Evolutionary conservation across 1,284 basidiomycete genomes (phyloP).

Genomic region (Boletus smithii): DNA sequence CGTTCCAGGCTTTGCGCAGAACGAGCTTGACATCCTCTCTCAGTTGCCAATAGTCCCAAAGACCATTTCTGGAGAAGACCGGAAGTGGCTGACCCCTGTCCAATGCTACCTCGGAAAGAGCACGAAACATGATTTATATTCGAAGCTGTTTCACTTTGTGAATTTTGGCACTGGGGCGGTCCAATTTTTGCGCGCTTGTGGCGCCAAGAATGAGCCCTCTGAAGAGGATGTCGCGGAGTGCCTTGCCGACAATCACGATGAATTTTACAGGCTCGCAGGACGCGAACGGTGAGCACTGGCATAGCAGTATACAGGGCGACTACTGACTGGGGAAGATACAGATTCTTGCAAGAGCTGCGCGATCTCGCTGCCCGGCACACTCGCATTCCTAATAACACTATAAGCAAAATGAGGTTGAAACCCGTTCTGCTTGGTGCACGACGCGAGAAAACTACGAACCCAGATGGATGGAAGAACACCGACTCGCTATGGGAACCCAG

Average conservation of each 20-base stretch:
- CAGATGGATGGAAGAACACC: not conserved
- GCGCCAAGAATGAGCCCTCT: constrained; percentile 82
- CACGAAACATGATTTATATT: not conserved
- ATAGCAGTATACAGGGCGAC: too few species aligned
- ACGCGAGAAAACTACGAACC: not conserved
- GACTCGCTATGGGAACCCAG: not conserved
- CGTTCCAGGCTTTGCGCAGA: not conserved
- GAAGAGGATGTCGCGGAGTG: constrained; percentile 73
- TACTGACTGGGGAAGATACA: not conserved
- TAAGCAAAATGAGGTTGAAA: not conserved
- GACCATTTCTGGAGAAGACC: not conserved
- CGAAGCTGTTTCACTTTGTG: constrained; percentile 52
- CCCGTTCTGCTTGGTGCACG: not conserved
- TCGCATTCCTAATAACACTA: not conserved
- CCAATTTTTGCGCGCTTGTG: constrained; percentile 78
- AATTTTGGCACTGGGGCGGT: constrained; percentile 83
- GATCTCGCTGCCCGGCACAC: not conserved
- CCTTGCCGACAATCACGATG: not conserved
- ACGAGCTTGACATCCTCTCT: not conserved
- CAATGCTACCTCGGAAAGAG: not conserved
- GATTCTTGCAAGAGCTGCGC: not conserved
- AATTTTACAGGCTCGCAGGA: not conserved
- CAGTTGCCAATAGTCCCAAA: not conserved
- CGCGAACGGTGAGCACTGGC: not conserved
- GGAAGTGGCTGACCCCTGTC: not conserved